Evolutionary conservation across 176 grass and related monocot genomes (phyloP).

Genomic region (Bromus sterilis): DNA sequence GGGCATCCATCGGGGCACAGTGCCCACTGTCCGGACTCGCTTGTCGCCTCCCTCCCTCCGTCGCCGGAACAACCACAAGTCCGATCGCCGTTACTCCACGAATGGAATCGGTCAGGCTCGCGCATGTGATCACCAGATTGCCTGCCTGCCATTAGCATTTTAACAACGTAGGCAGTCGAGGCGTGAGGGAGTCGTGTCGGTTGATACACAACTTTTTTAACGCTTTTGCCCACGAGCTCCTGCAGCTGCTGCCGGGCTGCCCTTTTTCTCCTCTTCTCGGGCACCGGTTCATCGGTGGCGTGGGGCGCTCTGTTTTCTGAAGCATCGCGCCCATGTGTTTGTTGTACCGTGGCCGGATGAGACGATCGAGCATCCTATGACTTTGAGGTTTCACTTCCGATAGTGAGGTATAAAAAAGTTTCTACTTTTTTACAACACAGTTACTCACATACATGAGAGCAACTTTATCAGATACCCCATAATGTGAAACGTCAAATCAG

Average conservation of each 20-base stretch:
- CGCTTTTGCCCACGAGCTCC: neutral
- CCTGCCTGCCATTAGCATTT: neutral
- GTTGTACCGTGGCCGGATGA: neutral
- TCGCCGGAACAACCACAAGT: neutral
- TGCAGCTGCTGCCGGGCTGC: neutral
- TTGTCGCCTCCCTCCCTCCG: neutral
- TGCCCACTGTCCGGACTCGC: neutral
- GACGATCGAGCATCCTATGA: conserved; percentile 7
- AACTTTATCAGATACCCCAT: no score
- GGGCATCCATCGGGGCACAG: neutral
- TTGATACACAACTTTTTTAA: neutral
- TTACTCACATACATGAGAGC: no score
- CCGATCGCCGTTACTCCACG: neutral
- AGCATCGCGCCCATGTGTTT: neutral
- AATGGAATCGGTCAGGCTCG: neutral
- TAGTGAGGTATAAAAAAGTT: no score
- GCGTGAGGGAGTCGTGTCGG: neutral
- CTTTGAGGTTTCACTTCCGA: neutral
- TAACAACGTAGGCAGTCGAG: no score
- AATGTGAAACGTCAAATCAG: no score
- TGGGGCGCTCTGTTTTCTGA: neutral
- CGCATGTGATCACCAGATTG: neutral
- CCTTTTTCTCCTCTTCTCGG: neutral
- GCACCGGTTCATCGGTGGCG: neutral
- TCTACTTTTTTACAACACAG: no score